These are phyloP conservation scores for Plasmodium knowlesi DNA, from an alignment of 169 alveolate genomes.

Conservation along the genomic window DNA sequence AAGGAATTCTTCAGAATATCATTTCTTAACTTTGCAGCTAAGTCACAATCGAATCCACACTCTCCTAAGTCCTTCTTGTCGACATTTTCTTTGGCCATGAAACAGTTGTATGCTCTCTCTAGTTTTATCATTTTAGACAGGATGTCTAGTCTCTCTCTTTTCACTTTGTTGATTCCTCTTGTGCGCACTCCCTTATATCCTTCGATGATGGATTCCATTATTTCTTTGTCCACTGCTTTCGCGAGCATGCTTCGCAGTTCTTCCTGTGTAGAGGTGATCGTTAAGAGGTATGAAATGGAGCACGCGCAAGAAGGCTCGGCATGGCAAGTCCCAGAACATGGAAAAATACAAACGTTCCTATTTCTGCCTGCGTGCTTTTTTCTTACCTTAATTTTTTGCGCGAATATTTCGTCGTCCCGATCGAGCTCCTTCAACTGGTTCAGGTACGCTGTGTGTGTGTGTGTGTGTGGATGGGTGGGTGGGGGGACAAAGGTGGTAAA, in stretches of 20 bases:
- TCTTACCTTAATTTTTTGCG: constrained; percentile 50
- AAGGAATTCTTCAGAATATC: constrained; percentile 44
- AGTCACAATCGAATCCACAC: constrained; percentile 70
- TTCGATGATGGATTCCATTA: constrained; percentile 60
- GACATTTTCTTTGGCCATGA: constrained; percentile 72
- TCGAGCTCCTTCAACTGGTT: constrained; percentile 64
- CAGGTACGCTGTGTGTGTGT: constrained; percentile 26
- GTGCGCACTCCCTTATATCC: constrained; percentile 62
- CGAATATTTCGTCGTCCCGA: constrained; percentile 27
- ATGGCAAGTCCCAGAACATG: not conserved
- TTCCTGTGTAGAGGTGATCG: not conserved
- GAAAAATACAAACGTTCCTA: not conserved
- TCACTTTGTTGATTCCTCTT: constrained; percentile 66
- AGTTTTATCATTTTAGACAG: constrained; percentile 68
- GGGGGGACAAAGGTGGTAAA: not conserved
- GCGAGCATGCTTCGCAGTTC: constrained; percentile 55
- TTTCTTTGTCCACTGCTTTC: constrained; percentile 62
- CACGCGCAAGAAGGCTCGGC: not conserved
- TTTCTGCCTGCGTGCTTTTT: not conserved
- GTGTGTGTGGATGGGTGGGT: not conserved
- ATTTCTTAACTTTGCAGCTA: constrained; percentile 67
- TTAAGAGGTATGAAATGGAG: not conserved
- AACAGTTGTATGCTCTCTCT: constrained; percentile 58
- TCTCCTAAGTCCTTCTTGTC: constrained; percentile 61
- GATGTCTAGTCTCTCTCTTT: constrained; percentile 52